Conservation (phyloP, 352 stramenopile genomes). For the Bremia lactucae region DNA sequence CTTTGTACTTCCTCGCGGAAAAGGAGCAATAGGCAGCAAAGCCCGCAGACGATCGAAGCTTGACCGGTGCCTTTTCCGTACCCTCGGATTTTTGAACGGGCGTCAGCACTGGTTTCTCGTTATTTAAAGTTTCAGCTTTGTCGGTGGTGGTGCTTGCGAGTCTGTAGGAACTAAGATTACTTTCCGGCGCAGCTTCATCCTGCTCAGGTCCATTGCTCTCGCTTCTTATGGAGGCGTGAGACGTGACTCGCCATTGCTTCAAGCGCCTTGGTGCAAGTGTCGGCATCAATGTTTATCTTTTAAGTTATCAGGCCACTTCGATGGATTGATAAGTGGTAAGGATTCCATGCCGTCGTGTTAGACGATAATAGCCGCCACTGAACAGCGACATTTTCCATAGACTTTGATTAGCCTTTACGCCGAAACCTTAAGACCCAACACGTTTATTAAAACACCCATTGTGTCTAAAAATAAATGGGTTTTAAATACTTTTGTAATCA, state of each 20-base stretch:
- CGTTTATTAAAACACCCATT: too few relatives aligned
- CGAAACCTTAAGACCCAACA: not conserved
- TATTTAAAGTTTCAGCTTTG: slow-evolving; percentile 4
- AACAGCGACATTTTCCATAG: slow-evolving; percentile 6
- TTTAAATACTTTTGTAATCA: too few relatives aligned
- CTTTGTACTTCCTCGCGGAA: slow-evolving; percentile 34
- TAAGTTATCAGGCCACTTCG: too few relatives aligned
- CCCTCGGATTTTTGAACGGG: slow-evolving; percentile 2
- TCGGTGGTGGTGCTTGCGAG: slow-evolving; percentile 9
- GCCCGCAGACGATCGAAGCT: slow-evolving; percentile 17
- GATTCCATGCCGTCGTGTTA: not conserved
- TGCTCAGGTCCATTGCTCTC: slow-evolving; percentile 12
- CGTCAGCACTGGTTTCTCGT: slow-evolving; percentile 4
- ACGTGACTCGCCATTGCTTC: slow-evolving; percentile 5
- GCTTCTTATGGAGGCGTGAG: slow-evolving; percentile 14
- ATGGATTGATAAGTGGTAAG: slow-evolving; percentile 10
- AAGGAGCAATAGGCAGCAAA: slow-evolving; percentile 60
- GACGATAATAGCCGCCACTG: slow-evolving; percentile 18
- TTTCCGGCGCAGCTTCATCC: slow-evolving; percentile 13
- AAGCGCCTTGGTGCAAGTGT: slow-evolving; percentile 1
- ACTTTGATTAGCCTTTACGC: slow-evolving; percentile 1
- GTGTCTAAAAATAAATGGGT: too few relatives aligned
- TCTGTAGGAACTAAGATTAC: slow-evolving; percentile 16
- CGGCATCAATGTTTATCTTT: slow-evolving; percentile 1
- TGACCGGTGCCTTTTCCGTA: slow-evolving; percentile 7